Evolutionary conservation across 805 yeast genomes (phyloP).

Genomic region (Citeromyces nyonsensis): DNA sequence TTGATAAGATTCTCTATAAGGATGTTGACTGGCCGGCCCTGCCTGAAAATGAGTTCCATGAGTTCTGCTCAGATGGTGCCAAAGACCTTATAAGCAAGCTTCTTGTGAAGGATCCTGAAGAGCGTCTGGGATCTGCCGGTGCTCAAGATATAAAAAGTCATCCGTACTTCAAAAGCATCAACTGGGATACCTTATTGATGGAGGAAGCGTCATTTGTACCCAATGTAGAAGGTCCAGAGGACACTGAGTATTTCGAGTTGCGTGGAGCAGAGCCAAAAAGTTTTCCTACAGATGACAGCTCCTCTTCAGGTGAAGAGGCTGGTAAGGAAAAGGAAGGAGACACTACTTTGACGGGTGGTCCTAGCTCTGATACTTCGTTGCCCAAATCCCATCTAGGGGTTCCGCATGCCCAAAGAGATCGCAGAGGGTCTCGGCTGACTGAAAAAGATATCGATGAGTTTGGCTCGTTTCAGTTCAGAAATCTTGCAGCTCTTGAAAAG

Average conservation of each 20-base stretch:
- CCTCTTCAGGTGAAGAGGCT: conserved; percentile 15
- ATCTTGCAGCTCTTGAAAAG: conserved; percentile 77
- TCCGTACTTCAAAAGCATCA: conserved; percentile 54
- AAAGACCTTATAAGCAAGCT: conserved; percentile 56
- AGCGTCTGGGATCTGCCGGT: conserved; percentile 68
- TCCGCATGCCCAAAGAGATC: conserved; percentile 46
- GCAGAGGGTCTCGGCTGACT: conserved; percentile 58
- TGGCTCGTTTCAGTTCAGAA: conserved; percentile 86
- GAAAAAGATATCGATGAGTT: conserved; percentile 58
- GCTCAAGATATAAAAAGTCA: conserved; percentile 69
- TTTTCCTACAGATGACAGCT: conserved; percentile 31
- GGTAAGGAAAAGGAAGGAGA: conserved; percentile 14
- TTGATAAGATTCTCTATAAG: conserved; percentile 62
- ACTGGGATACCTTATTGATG: conserved; percentile 61
- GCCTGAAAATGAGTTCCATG: conserved; percentile 31
- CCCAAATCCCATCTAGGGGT: conserved; percentile 19
- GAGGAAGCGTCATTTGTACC: conserved; percentile 82
- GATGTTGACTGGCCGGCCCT: conserved; percentile 76
- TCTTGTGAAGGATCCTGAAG: conserved; percentile 43
- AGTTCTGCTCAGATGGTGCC: conserved; percentile 48
- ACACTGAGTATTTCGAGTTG: conserved; percentile 80
- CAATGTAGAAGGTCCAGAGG: conserved; percentile 58
- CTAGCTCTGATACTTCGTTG: conserved; percentile 9
- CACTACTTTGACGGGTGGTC: conserved; percentile 4
- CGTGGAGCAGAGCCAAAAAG: conserved; percentile 72